These are phyloP conservation scores for Fragilaria radians DNA, from an alignment of 108 stramenopile species.

Conservation along the genomic window DNA sequence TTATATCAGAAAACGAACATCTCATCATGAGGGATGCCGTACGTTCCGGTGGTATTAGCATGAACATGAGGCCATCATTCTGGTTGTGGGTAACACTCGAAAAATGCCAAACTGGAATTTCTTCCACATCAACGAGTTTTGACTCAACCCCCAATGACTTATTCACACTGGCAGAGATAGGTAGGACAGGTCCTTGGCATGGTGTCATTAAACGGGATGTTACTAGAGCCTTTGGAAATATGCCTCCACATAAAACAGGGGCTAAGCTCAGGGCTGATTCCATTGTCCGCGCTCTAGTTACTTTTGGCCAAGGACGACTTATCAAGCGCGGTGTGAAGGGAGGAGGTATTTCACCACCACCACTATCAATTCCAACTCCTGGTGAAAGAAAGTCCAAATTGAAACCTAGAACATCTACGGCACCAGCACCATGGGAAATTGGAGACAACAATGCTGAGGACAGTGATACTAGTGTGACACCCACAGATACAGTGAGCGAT, in stretches of 20 bases:
- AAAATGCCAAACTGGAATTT: slow-evolving; percentile 21
- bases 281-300: slow-evolving; percentile 79
- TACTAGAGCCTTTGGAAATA: slow-evolving; percentile 71
- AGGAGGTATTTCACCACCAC: slow-evolving; percentile 30
- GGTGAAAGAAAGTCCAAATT: slow-evolving; percentile 9
- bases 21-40: slow-evolving; percentile 74
- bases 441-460: slow-evolving; percentile 17
- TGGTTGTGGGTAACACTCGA: slow-evolving; percentile 83
- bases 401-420: slow-evolving; percentile 17
- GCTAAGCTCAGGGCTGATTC: slow-evolving; percentile 63
- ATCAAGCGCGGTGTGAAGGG: slow-evolving; percentile 58
- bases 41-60: slow-evolving; percentile 66
- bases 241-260: slow-evolving; percentile 85
- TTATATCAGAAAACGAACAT: slow-evolving; percentile 72
- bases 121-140: background rate
- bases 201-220: slow-evolving; percentile 81
- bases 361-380: slow-evolving; percentile 13
- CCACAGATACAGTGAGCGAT: slow-evolving; percentile 80
- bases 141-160: background rate
- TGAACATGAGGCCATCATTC: slow-evolving; percentile 71
- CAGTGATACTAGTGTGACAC: slow-evolving; percentile 40
- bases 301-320: slow-evolving; percentile 66
- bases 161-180: slow-evolving; percentile 31
- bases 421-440: slow-evolving; percentile 51
- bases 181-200: slow-evolving; percentile 67